Evolutionary conservation across 257 asterid genomes (phyloP), one percentile per base, ranked within the genome.

Genomic region (Solanum arcanum): DNA sequence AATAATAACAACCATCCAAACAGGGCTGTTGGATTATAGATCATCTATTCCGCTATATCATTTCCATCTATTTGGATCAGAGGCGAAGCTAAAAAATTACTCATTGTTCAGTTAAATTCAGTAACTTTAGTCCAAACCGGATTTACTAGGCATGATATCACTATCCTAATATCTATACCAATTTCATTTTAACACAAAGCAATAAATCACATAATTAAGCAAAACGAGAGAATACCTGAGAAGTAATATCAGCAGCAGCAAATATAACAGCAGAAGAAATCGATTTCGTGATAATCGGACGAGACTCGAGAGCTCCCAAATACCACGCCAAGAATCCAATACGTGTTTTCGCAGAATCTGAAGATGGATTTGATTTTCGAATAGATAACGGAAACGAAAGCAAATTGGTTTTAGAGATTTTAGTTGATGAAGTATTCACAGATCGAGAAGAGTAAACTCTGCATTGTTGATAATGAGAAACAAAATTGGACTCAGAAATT

Each of bases 221-320:
- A 9, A 72, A 52, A 74, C 13, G 35, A 60, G 85, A 86, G 83
- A 86, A 60, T 80, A 91, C 98, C 98, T 96, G 99, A 18, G 99
- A 94, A 52, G 98, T 92, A 41, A 91, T 60, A 86, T 96, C 99
- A 42, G 99, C 98, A 16, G 93, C 96, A 7, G 93, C 97, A 83
- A 94, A 95, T 82, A 96, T 96, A 29, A 94, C 21, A 49, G 94
- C 92, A 13, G 96, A 84, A 21, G 99, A 94, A n/a, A 95, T 25
- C 70, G 94, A 86, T 84, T 96, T 95, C 1, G 99, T 96, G 73
- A 93, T 20, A 86, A 95, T 89, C 9, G 99, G 98, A 39, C 97
- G 93, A 27, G 91, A 84, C 5, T 94, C 94, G 56, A 96, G 91
- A 95, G 90, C 85, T 18, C 94, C 89, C 91, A 96, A 90, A 83